These are phyloP conservation scores for Magnolia kwangsiensis DNA, from an alignment of 164 flowering plant species.

Conservation along the genomic window DNA sequence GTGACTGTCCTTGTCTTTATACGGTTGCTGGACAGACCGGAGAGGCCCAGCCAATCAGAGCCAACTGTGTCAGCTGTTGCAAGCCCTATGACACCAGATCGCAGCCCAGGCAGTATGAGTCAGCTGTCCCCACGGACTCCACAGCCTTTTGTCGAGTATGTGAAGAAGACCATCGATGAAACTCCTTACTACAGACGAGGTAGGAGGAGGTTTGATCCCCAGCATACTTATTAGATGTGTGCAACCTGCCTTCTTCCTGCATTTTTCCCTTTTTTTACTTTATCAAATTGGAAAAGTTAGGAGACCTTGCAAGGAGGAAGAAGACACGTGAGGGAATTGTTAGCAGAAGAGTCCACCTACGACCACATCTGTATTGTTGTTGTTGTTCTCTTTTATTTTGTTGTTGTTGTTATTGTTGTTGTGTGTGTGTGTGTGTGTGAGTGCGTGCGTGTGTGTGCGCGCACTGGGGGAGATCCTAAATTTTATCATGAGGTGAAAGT, in stretches of 20 bases:
- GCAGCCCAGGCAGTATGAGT: constrained; percentile 21
- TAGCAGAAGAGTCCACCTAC: too few relatives aligned
- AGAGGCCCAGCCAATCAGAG: constrained; percentile 17
- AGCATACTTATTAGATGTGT: constrained; percentile 54
- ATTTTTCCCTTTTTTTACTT: too few relatives aligned
- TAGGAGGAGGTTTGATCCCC: constrained; percentile 70
- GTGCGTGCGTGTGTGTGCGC: too few relatives aligned
- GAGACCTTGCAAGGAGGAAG: too few relatives aligned
- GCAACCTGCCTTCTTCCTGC: not conserved
- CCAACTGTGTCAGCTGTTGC: constrained; percentile 24
- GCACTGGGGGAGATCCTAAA: too few relatives aligned
- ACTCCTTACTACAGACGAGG: constrained; percentile 74
- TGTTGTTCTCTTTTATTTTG: too few relatives aligned
- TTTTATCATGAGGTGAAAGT: too few relatives aligned
- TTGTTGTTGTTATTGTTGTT: too few relatives aligned
- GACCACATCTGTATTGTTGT: too few relatives aligned
- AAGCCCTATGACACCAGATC: constrained; percentile 51
- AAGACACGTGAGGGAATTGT: too few relatives aligned
- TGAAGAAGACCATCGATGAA: constrained; percentile 86
- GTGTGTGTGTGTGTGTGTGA: too few relatives aligned
- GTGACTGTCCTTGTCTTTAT: constrained; percentile 25
- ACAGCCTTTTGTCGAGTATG: constrained; percentile 76
- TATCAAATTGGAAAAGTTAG: too few relatives aligned
- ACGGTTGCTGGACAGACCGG: constrained; percentile 30
- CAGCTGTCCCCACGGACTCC: constrained; percentile 78